These are phyloP conservation scores for Suillus placidus DNA, from an alignment of 768 basidiomycete species.

Conservation along the genomic window DNA sequence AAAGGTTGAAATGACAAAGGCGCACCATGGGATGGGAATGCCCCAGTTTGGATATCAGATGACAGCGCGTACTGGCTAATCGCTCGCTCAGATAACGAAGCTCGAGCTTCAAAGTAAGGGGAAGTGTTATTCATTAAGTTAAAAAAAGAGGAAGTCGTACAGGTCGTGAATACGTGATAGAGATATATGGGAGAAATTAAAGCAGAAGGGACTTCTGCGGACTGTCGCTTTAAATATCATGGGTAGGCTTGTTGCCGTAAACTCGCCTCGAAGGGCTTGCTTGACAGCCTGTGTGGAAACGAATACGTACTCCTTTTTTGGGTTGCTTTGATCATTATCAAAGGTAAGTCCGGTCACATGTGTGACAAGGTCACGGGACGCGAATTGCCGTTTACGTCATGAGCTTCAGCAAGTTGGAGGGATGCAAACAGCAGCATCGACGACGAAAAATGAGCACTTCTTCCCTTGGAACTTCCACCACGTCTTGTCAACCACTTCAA, in stretches of 20 bases:
- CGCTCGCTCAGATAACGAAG: constrained; percentile 11
- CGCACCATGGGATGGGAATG: constrained; percentile 17
- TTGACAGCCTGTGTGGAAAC: background rate
- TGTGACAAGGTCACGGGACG: constrained; percentile 24
- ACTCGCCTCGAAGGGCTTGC: constrained; percentile 2
- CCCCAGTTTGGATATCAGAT: background rate
- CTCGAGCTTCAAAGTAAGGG: constrained; percentile 15
- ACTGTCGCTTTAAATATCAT: constrained; percentile 21
- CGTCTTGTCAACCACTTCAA: constrained; percentile 16
- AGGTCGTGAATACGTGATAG: constrained; percentile 19
- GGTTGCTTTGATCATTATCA: constrained; percentile 22
- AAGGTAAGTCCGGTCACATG: constrained; percentile 14
- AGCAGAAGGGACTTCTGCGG: background rate
- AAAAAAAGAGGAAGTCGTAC: constrained; percentile 7
- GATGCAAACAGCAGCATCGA: constrained; percentile 22
- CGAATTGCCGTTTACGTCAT: constrained; percentile 25
- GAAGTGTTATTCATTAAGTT: constrained; percentile 25
- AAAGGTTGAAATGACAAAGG: background rate
- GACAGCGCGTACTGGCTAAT: constrained; percentile 8
- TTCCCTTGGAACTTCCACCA: constrained; percentile 40
- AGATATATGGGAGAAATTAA: constrained; percentile 10
- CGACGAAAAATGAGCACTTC: constrained; percentile 31
- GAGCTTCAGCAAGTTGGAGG: constrained; percentile 22
- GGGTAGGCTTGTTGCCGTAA: constrained; percentile 26
- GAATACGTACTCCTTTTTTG: constrained; percentile 25